phyloP scores from a whole-genome alignment of 202 grass and related monocot genomes.

The Schoenoplectus triqueter region DNA sequence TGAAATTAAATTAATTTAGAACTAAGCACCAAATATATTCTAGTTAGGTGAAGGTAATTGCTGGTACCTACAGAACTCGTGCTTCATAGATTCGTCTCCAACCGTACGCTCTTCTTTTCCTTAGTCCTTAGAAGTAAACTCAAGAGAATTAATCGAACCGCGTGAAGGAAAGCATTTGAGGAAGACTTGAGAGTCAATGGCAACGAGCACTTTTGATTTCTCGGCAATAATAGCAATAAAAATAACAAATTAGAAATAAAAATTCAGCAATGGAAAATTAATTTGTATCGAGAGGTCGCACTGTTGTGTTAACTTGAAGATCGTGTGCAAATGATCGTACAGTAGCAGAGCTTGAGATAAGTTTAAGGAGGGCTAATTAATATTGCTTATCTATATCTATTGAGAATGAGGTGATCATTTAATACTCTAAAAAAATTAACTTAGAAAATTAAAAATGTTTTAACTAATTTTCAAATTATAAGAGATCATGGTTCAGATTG shows the following conservation, averaged over 20 bases:
- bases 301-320: not conserved
- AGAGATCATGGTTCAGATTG: too few species aligned
- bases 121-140: not conserved
- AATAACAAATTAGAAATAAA: not conserved
- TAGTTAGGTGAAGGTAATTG: not conserved
- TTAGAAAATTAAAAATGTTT: too few species aligned
- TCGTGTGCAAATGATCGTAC: not conserved
- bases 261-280: not conserved
- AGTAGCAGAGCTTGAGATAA: too few species aligned
- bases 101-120: not conserved
- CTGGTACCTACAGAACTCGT: not conserved
- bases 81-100: not conserved
- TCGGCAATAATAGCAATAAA: not conserved
- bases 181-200: constrained; percentile 22
- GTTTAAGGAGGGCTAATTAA: too few species aligned
- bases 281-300: not conserved
- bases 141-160: constrained; percentile 3
- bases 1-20: constrained; percentile 9
- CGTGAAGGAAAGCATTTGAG: not conserved
- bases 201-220: not conserved
- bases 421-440: too few species aligned
- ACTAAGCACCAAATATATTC: not conserved
- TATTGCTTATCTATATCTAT: too few species aligned
- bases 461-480: too few species aligned
- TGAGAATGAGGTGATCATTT: too few species aligned